Evolutionary conservation across 2,329 filamentous ascomycete species (phyloP).

Genomic region (Fusarium protoensiforme): DNA sequence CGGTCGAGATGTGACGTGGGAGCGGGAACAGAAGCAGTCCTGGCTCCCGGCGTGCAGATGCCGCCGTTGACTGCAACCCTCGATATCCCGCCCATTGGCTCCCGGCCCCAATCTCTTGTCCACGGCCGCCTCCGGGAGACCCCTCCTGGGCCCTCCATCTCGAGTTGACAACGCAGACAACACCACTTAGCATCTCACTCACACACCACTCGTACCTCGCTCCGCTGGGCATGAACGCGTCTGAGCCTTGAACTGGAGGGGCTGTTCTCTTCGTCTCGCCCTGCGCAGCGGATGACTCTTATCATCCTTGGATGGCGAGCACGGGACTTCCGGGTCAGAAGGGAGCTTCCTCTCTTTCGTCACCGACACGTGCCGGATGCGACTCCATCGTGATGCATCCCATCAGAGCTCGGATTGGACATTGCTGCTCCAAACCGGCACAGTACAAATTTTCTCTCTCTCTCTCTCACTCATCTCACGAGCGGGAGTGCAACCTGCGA

Average conservation of each 20-base stretch:
- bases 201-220: slow-evolving; percentile 15
- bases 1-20: slow-evolving; percentile 34
- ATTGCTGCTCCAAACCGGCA: slow-evolving; percentile 29
- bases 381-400: slow-evolving; percentile 39
- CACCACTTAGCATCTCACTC: slow-evolving; percentile 21
- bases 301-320: background rate
- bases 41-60: slow-evolving; percentile 39
- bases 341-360: slow-evolving; percentile 25
- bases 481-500: slow-evolving; percentile 9
- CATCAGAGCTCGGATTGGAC: slow-evolving; percentile 15
- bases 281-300: slow-evolving; percentile 35
- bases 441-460: slow-evolving; percentile 3
- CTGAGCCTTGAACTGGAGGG: slow-evolving; percentile 40
- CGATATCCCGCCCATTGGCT: slow-evolving; percentile 19
- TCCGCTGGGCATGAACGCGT: slow-evolving; percentile 43
- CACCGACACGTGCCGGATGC: slow-evolving; percentile 37
- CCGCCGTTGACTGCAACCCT: slow-evolving; percentile 12
- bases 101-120: slow-evolving; percentile 7
- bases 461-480: slow-evolving; percentile 1
- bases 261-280: background rate
- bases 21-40: slow-evolving; percentile 27
- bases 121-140: slow-evolving; percentile 28
- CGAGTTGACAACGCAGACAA: slow-evolving; percentile 37
- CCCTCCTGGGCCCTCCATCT: slow-evolving; percentile 4
- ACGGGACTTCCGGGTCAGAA: slow-evolving; percentile 19